Percentiles rank a stretch among this genome's conserved stretches.
Conservation (phyloP, 495 filamentous ascomycete genomes). For the Penicillium ucsense region DNA sequence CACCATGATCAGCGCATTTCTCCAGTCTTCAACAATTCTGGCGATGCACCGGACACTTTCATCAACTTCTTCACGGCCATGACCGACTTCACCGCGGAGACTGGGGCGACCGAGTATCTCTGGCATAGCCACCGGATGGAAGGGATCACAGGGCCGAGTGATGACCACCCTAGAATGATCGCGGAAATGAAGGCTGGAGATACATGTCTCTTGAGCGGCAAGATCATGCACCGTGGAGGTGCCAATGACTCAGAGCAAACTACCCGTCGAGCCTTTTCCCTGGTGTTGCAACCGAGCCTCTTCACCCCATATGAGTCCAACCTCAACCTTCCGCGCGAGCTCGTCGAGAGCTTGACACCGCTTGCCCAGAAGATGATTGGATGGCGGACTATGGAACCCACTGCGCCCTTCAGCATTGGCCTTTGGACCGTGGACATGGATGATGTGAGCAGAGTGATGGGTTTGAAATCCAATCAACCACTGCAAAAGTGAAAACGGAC, state of each 20-base stretch:
- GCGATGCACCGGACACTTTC: not conserved
- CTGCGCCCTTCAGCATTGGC: not conserved
- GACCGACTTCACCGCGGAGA: not conserved
- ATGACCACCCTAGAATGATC: not conserved
- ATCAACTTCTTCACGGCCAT: not conserved
- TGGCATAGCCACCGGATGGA: not conserved
- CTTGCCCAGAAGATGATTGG: not conserved
- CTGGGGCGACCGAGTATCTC: not conserved
- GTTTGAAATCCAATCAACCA: not conserved
- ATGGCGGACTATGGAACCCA: not conserved
- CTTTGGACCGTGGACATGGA: not conserved
- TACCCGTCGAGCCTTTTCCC: not conserved
- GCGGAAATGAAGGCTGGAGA: not conserved
- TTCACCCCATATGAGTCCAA: not conserved
- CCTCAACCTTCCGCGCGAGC: not conserved
- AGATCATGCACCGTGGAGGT: not conserved
- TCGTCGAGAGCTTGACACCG: not conserved
- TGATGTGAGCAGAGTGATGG: not conserved
- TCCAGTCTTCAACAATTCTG: not conserved
- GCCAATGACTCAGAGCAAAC: not conserved
- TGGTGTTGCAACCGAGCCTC: not conserved
- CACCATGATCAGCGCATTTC: not conserved
- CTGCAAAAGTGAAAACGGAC: too few species aligned
- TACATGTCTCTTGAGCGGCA: not conserved
- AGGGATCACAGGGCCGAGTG: not conserved